Evolutionary conservation across 2,329 filamentous ascomycete species (phyloP).

Genomic region (Trichocomaceae sp.): DNA sequence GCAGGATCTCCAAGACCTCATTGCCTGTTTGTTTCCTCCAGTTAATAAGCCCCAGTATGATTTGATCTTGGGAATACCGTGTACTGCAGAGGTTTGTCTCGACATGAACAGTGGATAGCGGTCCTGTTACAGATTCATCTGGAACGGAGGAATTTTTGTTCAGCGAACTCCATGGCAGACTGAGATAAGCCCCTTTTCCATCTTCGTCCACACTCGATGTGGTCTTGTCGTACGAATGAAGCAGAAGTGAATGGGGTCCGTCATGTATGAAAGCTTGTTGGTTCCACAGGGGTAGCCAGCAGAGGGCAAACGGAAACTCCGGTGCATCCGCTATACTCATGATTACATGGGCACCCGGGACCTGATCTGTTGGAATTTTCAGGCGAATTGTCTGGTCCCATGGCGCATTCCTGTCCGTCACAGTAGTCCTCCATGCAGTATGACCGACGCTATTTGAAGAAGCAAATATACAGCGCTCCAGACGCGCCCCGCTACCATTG

Average conservation of each 20-base stretch:
- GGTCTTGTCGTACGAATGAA: slow-evolving; percentile 89
- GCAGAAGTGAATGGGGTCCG: slow-evolving; percentile 68
- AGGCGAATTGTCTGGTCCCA: slow-evolving; percentile 89
- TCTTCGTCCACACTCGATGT: slow-evolving; percentile 61
- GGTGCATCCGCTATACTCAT: slow-evolving; percentile 85
- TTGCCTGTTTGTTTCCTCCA: slow-evolving; percentile 73
- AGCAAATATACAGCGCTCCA: slow-evolving; percentile 81
- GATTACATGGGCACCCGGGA: slow-evolving; percentile 75
- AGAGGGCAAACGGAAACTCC: slow-evolving; percentile 80
- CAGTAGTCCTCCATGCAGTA: slow-evolving; percentile 83
- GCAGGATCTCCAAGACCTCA: slow-evolving; percentile 66
- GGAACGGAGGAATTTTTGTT: slow-evolving; percentile 61
- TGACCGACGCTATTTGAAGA: slow-evolving; percentile 72
- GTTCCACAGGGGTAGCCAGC: slow-evolving; percentile 91
- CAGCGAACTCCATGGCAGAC: slow-evolving; percentile 69
- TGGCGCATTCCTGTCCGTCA: slow-evolving; percentile 66
- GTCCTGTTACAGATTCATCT: slow-evolving; percentile 67
- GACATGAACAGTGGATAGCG: slow-evolving; percentile 70
- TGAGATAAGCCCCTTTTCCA: slow-evolving; percentile 81
- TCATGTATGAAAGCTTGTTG: slow-evolving; percentile 83
- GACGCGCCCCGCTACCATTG: slow-evolving; percentile 66
- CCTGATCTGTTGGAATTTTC: slow-evolving; percentile 69
- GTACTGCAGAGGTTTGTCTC: slow-evolving; percentile 92
- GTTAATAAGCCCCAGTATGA: slow-evolving; percentile 72
- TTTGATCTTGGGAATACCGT: slow-evolving; percentile 84